Evolutionary conservation across 1,284 basidiomycete species (phyloP).

Genomic region (Ceratobasidium sp.): DNA sequence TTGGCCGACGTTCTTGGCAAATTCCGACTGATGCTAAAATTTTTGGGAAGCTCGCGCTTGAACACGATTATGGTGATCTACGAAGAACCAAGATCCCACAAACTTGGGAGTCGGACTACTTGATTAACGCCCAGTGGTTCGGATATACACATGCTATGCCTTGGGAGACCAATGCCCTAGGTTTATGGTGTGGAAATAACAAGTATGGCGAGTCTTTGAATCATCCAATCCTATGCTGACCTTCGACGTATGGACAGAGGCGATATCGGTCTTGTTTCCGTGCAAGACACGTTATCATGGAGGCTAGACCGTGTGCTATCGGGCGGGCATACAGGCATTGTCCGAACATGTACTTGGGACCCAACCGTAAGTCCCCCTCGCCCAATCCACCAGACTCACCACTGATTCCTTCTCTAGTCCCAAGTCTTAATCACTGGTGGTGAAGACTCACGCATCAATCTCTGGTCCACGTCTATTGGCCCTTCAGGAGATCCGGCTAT

Average conservation of each 20-base stretch:
- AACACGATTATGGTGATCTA: constrained; percentile 64
- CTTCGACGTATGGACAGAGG: constrained; percentile 63
- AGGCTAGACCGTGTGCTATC: constrained; percentile 66
- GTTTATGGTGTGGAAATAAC: constrained; percentile 72
- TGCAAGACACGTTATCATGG: constrained; percentile 61
- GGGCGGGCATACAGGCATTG: constrained; percentile 67
- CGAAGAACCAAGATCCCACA: constrained; percentile 63
- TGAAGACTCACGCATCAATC: constrained; percentile 69
- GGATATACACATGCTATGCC: constrained; percentile 30
- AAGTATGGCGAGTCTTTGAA: constrained; percentile 60
- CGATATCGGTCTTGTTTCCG: constrained; percentile 67
- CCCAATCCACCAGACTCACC: constrained; percentile 41
- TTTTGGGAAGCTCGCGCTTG: constrained; percentile 64
- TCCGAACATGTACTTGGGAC: constrained; percentile 71
- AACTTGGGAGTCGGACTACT: constrained; percentile 75
- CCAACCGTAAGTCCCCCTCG: constrained; percentile 61
- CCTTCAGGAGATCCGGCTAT: constrained; percentile 18
- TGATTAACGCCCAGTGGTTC: constrained; percentile 60
- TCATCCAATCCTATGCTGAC: constrained; percentile 39
- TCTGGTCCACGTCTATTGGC: constrained; percentile 59
- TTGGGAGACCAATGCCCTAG: constrained; percentile 53
- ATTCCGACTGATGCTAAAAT: neutral
- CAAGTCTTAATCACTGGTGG: constrained; percentile 70
- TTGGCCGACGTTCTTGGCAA: constrained; percentile 13
- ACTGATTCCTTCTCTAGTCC: constrained; percentile 57